Evolutionary conservation across 2,329 filamentous ascomycete species (phyloP), one percentile per base, ranked within the genome.

Genomic region (Cryphonectria japonica): DNA sequence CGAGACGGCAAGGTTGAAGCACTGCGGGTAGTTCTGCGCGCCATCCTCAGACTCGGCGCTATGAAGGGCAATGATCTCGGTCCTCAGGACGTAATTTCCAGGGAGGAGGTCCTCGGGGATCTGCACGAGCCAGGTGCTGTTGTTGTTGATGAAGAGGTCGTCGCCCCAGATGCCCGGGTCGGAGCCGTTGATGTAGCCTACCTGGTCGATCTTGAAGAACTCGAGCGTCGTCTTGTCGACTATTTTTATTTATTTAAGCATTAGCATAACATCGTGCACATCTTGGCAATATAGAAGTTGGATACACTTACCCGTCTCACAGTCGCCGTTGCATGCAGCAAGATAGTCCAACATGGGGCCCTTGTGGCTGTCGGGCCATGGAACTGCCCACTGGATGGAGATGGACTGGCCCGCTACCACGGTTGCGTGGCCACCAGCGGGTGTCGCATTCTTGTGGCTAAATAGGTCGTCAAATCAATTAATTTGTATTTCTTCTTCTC

Each of bases 1-100:
- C 6, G 66, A 60, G 72, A 89, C 80, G 73, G 85, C 81, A 71
- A 89, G 77, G 80, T 89, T 88, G 78, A 87, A 79, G 77, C 87
- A 85, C 73, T 84, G 83, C 61, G 83, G 83, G 76, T 85, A 85
- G 77, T 81, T 82, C 77, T 85, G 83, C 59, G 83, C 82, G n/a
- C 83, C 83, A 72, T 82, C 74, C 43, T 71, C 69, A 41, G 79
- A 76, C 1, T 71, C 76, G 19, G 83, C 82, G 26, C 77, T 78
- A 77, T 85, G 83, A 34, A 85, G 80, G 60, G 79, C 83, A 66
- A 85, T 83, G 71, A 84, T 84, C 75, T 85, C 83, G 72, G 84
- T 81, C 26, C 83, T 79, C 54, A 85, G 77, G 68, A 85, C 83
- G 70, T 85, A 85, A 77, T 84, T 84, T 6, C 83, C 83, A 13